These are phyloP conservation scores for Salix exigua DNA, from an alignment of 345 rosid species.

Conservation along the genomic window DNA sequence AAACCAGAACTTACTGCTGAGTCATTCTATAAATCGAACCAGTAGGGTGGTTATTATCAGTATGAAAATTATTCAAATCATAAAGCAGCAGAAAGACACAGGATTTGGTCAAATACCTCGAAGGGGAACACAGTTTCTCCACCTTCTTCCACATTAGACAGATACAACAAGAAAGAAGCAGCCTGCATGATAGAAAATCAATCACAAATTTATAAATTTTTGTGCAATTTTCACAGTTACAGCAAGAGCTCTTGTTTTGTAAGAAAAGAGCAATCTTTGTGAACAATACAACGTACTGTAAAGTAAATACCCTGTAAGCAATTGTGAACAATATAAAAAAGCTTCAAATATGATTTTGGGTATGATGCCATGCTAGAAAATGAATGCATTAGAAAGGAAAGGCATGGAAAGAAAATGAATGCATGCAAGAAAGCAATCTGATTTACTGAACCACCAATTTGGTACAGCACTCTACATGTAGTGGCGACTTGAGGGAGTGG, in stretches of 20 bases:
- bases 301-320: neutral
- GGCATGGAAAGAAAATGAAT: neutral
- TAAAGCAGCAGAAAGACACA: neutral
- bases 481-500: neutral
- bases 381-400: neutral
- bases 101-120: constrained; percentile 43
- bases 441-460: neutral
- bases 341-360: neutral
- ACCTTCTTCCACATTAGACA: constrained; percentile 70
- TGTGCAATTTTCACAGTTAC: neutral
- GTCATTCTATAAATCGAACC: constrained; percentile 41
- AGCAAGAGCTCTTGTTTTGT: neutral
- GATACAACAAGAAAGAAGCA: constrained; percentile 64
- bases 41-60: neutral
- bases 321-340: neutral
- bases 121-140: constrained; percentile 86
- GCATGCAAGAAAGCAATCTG: neutral
- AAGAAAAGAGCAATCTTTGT: neutral
- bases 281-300: neutral
- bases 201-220: constrained; percentile 7
- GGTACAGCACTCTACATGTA: neutral
- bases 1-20: constrained; percentile 31
- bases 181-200: constrained; percentile 29
- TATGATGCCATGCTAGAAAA: neutral
- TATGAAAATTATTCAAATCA: neutral